Base-by-base conservation (phyloP, 2,329 filamentous ascomycete species). In the Diplodia intermedia region DNA sequence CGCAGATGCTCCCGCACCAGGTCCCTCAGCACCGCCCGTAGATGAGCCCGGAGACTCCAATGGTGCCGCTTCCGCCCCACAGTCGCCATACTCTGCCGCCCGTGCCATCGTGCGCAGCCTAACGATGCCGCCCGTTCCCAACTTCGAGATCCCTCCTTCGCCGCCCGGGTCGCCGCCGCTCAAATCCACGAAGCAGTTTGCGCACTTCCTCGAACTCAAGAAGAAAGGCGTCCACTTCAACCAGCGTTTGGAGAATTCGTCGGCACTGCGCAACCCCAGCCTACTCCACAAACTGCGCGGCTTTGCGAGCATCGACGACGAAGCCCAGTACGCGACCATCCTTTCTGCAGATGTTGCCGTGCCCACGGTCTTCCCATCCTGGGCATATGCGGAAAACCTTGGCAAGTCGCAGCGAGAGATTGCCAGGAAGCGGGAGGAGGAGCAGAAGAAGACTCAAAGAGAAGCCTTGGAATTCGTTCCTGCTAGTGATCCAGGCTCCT, bases 171-270 rank as follows among this genome's bases (percentile, higher is more conserved):
- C 79, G 15, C 80, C 80, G 15, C 79, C 79, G 23, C 77, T 79
- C 52, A 73, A 72, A 49, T 74, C 88, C 14, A 89, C 86, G 62
- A 84, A 86, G 71, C 93, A 92, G 73, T 90, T 94, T 72, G 85
- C 88, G 70, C 87, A 88, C 69, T 94, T 95, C 71, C 85, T 94
- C 0, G 84, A 87, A 55, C 84, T 94, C n/a, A 95, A 95, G 80
- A 88, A 87, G 74, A 87, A 90, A 70, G 89, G 89, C 4, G 84
- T 89, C 18, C 92, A 95, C 79, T 94, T 94, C 83, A 94, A 95
- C 77, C 83, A 88, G 72, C 89, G 90, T 70, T 82, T 95, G 9
- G 86, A 90, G 43, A 84, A 85, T 68, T 91, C 89, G 0, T 80
- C 86, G 0, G 87, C 90, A 8, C 81, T 94, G 69, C 86, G 87